phyloP scores from a whole-genome alignment of 805 yeast species.

The Millerozyma acaciae region DNA sequence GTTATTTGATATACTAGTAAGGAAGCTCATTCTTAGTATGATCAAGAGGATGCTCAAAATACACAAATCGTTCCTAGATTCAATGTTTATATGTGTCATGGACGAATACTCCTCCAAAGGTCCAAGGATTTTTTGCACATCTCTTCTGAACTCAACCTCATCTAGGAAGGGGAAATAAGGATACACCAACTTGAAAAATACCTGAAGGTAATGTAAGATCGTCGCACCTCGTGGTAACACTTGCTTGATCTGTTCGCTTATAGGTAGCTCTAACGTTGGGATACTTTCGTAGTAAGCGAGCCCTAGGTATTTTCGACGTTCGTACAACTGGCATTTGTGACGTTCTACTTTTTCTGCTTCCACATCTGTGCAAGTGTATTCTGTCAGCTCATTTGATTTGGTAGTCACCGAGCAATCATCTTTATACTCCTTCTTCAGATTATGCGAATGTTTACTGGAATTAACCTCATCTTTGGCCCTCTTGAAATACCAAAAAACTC shows the following conservation, averaged over 20 bases:
- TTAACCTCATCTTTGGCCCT: too few species aligned
- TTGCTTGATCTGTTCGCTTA: constrained; percentile 18
- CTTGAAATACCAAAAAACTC: constrained; percentile 4
- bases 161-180: constrained; percentile 43
- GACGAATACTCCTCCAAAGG: too few species aligned
- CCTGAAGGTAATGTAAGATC: constrained; percentile 30
- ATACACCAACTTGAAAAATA: constrained; percentile 37
- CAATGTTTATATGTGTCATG: constrained; percentile 12
- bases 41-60: constrained; percentile 20
- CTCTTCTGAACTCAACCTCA: constrained; percentile 23
- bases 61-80: constrained; percentile 19
- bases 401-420: too few species aligned
- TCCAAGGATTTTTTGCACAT: constrained; percentile 8
- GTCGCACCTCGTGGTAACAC: constrained; percentile 30
- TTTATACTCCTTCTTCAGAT: too few species aligned
- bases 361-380: too few species aligned
- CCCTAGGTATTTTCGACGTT: too few species aligned
- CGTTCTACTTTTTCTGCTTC: too few species aligned
- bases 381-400: too few species aligned
- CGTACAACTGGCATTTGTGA: too few species aligned
- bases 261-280: too few species aligned
- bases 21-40: constrained; percentile 23
- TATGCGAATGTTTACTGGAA: too few species aligned
- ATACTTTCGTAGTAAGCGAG: too few species aligned
- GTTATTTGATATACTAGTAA: constrained; percentile 17